Evolutionary conservation across 2,329 filamentous ascomycete species (phyloP).

Genomic region (Phialemonium atrogriseum): DNA sequence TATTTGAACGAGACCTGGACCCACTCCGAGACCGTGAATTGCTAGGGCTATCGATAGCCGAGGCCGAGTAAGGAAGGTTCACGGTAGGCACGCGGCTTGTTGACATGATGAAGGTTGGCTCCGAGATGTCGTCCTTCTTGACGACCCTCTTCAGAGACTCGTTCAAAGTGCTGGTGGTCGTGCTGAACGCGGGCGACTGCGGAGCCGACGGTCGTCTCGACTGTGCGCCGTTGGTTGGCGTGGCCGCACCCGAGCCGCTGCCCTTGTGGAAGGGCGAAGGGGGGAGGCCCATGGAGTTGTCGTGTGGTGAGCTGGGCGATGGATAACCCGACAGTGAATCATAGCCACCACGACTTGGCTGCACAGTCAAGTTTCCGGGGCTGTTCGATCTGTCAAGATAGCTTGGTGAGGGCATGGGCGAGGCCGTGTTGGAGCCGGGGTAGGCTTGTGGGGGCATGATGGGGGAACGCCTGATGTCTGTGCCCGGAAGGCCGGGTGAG

Average conservation of each 20-base stretch:
- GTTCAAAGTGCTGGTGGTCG: conserved; percentile 22
- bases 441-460: conserved; percentile 37
- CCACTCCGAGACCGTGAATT: conserved; percentile 23
- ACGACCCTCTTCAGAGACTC: conserved; percentile 33
- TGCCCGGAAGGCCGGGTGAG: conserved; percentile 39
- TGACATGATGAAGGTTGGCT: conserved; percentile 38
- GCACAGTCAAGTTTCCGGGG: conserved; percentile 24
- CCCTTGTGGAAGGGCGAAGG: conserved; percentile 22
- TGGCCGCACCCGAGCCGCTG: conserved; percentile 21
- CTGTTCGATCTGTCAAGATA: conserved; percentile 19
- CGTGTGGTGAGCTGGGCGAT: conserved; percentile 36
- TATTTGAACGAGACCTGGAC: conserved; percentile 29
- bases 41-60: conserved; percentile 11
- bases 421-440: conserved; percentile 16
- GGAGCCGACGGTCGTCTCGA: conserved; percentile 25
- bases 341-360: conserved; percentile 21
- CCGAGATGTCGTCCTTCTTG: conserved; percentile 40
- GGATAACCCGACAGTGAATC: conserved; percentile 27
- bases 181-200: conserved; percentile 18
- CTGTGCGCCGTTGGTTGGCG: conserved; percentile 21
- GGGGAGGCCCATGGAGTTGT: conserved; percentile 14
- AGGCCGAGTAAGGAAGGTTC: conserved; percentile 23
- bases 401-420: conserved; percentile 13
- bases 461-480: conserved; percentile 37
- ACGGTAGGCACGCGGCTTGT: conserved; percentile 36